A percentile compares a stretch with the other conserved stretches of the same genome.
These are phyloP conservation scores for Alternaria triticimaculans DNA, from an alignment of 2,329 filamentous ascomycete species.

Conservation along the genomic window DNA sequence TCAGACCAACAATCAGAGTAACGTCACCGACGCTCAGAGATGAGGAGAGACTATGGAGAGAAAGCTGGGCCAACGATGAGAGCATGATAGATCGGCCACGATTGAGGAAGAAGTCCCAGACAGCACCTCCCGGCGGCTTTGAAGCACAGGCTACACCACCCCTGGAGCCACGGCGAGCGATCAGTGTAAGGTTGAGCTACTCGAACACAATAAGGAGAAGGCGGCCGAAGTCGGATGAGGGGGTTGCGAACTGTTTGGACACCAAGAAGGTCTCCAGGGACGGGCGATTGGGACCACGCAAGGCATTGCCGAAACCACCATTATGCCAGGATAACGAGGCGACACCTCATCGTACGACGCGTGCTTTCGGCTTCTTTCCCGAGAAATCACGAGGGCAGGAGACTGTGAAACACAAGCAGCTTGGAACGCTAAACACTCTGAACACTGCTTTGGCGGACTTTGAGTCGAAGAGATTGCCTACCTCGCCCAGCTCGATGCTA, in stretches of 20 bases:
- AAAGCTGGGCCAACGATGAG: conserved; percentile 15
- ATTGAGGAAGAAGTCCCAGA: conserved; percentile 26
- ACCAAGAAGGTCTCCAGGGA: conserved; percentile 5
- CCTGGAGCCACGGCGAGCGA: conserved; percentile 34
- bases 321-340: not conserved
- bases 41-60: not conserved
- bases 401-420: conserved; percentile 26
- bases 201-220: conserved; percentile 6
- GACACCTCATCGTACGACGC: not conserved
- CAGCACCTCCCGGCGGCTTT: conserved; percentile 27
- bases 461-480: conserved; percentile 19
- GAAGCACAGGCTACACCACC: conserved; percentile 11
- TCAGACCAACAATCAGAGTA: conserved; percentile 11
- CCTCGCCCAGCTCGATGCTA: conserved; percentile 38
- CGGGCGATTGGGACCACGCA: conserved; percentile 1
- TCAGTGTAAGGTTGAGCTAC: conserved; percentile 28
- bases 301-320: not conserved
- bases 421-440: conserved; percentile 33
- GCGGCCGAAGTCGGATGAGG: not conserved
- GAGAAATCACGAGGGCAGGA: conserved; percentile 29
- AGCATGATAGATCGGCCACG: conserved; percentile 14
- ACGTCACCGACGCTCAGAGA: conserved; percentile 9
- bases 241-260: not conserved
- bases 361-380: conserved; percentile 19
- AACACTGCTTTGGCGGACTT: conserved; percentile 31